Conservation (phyloP, 768 basidiomycete genomes). For the Lentinula sp. region DNA sequence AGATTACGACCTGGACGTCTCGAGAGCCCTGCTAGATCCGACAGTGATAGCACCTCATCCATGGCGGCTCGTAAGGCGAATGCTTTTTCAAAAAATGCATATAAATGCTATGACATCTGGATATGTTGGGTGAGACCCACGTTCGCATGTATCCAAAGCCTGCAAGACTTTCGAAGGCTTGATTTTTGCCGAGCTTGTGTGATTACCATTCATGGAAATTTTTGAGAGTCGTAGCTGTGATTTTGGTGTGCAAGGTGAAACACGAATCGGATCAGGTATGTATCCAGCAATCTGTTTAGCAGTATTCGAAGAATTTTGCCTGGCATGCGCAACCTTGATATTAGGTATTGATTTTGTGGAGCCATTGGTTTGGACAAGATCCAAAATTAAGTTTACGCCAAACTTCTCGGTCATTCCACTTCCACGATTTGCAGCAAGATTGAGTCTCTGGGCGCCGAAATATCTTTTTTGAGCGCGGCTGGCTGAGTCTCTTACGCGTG, state of each 20-base stretch:
- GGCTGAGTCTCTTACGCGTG: constrained; percentile 49
- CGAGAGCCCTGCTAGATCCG: constrained; percentile 38
- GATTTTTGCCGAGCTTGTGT: constrained; percentile 9
- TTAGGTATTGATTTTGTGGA: constrained; percentile 5
- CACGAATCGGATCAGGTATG: constrained; percentile 21
- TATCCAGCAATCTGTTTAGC: constrained; percentile 9
- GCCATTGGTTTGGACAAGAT: too few relatives aligned
- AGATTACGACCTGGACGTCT: background rate
- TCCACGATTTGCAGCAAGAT: constrained; percentile 23
- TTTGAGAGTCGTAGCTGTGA: background rate
- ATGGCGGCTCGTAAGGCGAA: constrained; percentile 28
- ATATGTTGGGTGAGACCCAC: constrained; percentile 21
- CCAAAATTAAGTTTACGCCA: too few relatives aligned
- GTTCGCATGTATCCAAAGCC: constrained; percentile 35
- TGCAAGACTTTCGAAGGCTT: constrained; percentile 31
- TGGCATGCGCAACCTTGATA: constrained; percentile 18
- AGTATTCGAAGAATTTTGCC: background rate
- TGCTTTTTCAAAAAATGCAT: constrained; percentile 16
- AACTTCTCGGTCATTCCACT: background rate
- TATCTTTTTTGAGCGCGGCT: constrained; percentile 52
- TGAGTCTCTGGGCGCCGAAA: constrained; percentile 56
- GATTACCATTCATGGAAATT: background rate
- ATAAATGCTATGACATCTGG: background rate
- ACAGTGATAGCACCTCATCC: constrained; percentile 35
- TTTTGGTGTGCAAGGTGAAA: constrained; percentile 16